phyloP scores from a whole-genome alignment of 305 asterid species.

The Petunia hybrid region DNA sequence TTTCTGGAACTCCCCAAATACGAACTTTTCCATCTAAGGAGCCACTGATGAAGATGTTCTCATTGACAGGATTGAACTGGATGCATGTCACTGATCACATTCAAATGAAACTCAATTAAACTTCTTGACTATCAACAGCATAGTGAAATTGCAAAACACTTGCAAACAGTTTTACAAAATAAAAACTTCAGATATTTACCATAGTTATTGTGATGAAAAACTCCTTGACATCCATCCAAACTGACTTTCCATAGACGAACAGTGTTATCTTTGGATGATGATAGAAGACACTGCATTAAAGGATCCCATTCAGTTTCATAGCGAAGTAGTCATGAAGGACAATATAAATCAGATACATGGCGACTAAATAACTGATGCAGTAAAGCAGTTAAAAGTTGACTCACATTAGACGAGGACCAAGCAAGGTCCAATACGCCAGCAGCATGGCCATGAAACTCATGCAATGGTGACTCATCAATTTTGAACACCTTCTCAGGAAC shows the following conservation, averaged over 20 bases:
- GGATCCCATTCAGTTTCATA: constrained; percentile 21
- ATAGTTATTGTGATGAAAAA: constrained; percentile 71
- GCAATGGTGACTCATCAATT: constrained; percentile 62
- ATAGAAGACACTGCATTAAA: constrained; percentile 70
- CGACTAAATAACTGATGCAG: neutral
- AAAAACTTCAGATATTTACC: constrained; percentile 51
- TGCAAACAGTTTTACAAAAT: neutral
- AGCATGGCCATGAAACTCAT: constrained; percentile 63
- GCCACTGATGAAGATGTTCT: constrained; percentile 75
- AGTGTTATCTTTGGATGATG: constrained; percentile 76
- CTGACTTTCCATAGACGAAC: constrained; percentile 76
- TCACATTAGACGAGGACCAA: constrained; percentile 88
- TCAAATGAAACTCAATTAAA: constrained; percentile 2
- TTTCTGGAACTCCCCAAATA: constrained; percentile 65
- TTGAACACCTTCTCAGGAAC: constrained; percentile 69
- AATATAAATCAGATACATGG: neutral
- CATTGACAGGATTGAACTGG: constrained; percentile 83
- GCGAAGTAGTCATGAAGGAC: neutral
- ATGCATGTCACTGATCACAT: constrained; percentile 72
- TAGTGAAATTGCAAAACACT: neutral
- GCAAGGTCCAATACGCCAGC: constrained; percentile 70
- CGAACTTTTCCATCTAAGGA: constrained; percentile 87
- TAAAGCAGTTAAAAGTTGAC: constrained; percentile 32
- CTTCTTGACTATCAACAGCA: neutral
- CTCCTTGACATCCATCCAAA: constrained; percentile 59